phyloP scores from a whole-genome alignment of 345 rosid species.

The Fremontodendron californicum region DNA sequence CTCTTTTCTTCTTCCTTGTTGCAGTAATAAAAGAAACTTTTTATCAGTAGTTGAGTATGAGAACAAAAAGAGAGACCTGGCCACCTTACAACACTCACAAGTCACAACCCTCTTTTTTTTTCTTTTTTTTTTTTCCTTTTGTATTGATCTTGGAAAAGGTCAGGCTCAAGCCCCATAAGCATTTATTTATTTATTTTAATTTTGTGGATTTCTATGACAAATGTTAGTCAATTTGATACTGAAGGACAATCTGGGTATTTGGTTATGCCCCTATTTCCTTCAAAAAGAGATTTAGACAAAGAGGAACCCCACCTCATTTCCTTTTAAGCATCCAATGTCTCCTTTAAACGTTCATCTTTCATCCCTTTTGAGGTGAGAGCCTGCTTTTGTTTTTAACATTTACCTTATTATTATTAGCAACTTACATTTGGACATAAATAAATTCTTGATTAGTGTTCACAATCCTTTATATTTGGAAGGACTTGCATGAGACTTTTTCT shows the following conservation, averaged over 20 bases:
- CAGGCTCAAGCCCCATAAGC: constrained; percentile 19
- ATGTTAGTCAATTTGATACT: constrained; percentile 28
- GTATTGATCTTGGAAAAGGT: constrained; percentile 28
- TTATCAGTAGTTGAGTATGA: constrained; percentile 5
- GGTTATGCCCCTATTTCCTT: not conserved
- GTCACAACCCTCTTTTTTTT: too few species aligned
- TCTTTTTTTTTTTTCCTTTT: constrained; percentile 17
- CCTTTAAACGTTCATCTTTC: constrained; percentile 44
- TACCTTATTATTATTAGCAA: constrained; percentile 23
- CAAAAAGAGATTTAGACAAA: constrained; percentile 31
- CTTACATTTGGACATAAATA: constrained; percentile 28
- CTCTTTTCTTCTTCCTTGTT: not conserved
- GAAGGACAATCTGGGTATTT: constrained; percentile 35
- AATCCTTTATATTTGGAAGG: constrained; percentile 34
- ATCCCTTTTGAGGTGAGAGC: constrained; percentile 55
- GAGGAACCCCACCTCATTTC: constrained; percentile 39
- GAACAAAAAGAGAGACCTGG: constrained; percentile 31
- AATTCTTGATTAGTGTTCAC: constrained; percentile 23
- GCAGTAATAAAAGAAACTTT: constrained; percentile 19
- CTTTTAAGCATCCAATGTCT: constrained; percentile 44
- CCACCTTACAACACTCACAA: constrained; percentile 16
- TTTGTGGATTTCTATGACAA: constrained; percentile 44
- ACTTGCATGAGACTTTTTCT: constrained; percentile 22
- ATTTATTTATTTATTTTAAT: not conserved
- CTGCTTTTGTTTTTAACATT: constrained; percentile 21